These are phyloP conservation scores for Rhizoctonia solani DNA, from an alignment of 1,284 basidiomycete genomes.

Conservation along the genomic window DNA sequence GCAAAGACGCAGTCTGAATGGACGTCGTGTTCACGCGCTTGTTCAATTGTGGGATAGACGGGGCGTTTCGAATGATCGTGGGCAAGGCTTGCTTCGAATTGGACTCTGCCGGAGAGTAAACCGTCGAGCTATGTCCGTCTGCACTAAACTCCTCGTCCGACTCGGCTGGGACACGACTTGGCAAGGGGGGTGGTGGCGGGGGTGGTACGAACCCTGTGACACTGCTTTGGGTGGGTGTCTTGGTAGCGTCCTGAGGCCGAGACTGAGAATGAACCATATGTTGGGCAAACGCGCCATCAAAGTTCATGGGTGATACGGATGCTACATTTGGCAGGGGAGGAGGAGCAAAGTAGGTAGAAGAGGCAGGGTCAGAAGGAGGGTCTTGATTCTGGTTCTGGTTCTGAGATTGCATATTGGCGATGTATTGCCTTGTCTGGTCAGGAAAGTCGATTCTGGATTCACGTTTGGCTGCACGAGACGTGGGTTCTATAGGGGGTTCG, in stretches of 20 bases:
- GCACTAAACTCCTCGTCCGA: slow-evolving; percentile 28
- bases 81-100: slow-evolving; percentile 21
- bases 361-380: not conserved
- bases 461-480: slow-evolving; percentile 40
- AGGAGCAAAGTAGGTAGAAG: no score
- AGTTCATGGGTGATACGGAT: slow-evolving; percentile 16
- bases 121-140: slow-evolving; percentile 26
- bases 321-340: slow-evolving; percentile 6
- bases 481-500: slow-evolving; percentile 10
- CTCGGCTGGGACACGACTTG: not conserved
- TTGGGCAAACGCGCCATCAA: slow-evolving; percentile 24
- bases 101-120: slow-evolving; percentile 30
- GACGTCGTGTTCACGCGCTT: not conserved
- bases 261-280: not conserved
- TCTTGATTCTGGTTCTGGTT: no score
- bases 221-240: slow-evolving; percentile 15
- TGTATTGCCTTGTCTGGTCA: slow-evolving; percentile 72
- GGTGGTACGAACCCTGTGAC: slow-evolving; percentile 23
- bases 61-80: slow-evolving; percentile 34
- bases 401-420: slow-evolving; percentile 63
- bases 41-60: slow-evolving; percentile 23
- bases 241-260: slow-evolving; percentile 9
- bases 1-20: slow-evolving; percentile 14
- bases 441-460: slow-evolving; percentile 70
- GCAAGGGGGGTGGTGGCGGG: slow-evolving; percentile 20